A percentile compares a stretch with the other conserved stretches of the same genome.
These are phyloP conservation scores for Akanthomyces lecanii DNA, from an alignment of 2,329 filamentous ascomycete genomes.

Conservation along the genomic window DNA sequence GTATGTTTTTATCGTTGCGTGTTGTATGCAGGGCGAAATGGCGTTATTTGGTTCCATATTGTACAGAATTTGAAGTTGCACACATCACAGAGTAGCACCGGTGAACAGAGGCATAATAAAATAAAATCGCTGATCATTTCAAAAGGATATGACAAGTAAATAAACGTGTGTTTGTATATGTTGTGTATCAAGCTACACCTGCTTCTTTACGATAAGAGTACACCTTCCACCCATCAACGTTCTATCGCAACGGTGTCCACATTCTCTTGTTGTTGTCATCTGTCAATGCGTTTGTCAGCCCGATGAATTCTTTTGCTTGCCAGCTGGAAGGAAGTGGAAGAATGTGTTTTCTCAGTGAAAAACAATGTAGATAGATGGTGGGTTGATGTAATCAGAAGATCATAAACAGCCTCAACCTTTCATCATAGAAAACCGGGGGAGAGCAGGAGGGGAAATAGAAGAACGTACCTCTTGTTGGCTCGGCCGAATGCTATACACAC, in stretches of 20 bases:
- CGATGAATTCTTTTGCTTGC: neutral
- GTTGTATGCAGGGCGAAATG: constrained; percentile 1
- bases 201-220: neutral
- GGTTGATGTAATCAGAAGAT: constrained; percentile 36
- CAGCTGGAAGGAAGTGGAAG: neutral
- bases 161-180: neutral
- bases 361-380: constrained; percentile 29
- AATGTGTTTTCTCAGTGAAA: constrained; percentile 16
- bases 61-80: neutral
- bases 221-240: neutral
- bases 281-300: neutral
- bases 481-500: neutral
- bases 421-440: constrained; percentile 34
- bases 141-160: constrained; percentile 3
- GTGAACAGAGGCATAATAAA: neutral
- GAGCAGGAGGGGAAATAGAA: constrained; percentile 1
- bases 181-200: neutral
- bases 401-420: constrained; percentile 47
- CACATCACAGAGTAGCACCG: neutral
- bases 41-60: neutral
- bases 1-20: neutral
- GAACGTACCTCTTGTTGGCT: constrained; percentile 19
- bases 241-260: neutral
- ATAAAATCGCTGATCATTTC: neutral
- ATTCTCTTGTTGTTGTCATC: neutral